Evolutionary conservation across 306 rosid genomes (phyloP), one percentile per base, ranked within the genome.

Genomic region (Cucumis melo): DNA sequence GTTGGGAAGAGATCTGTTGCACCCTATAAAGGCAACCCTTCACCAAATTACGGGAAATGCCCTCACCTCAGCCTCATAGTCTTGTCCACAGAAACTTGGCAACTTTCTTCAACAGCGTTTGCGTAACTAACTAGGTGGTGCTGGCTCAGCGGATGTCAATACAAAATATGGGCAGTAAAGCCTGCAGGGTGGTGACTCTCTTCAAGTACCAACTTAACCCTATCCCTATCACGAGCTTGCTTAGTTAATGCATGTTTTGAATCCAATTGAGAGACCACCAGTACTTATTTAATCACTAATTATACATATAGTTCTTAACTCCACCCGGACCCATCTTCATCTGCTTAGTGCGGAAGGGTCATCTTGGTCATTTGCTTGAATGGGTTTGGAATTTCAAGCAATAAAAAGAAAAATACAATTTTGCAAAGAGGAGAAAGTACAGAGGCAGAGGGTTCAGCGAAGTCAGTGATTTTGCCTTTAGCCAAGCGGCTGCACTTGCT

Each of bases 401-500:
- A 62, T 14, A 21, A 42, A 13, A 7, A 46, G 5, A 39, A 71
- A 27, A 27, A 44, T 7, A 21, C 9, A 21, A 2, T 21, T 44
- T 46, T 46, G 57, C 21, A 42, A 42, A 42, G 34, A 20, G 74
- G 29, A 39, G 46, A 14, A 59, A 76, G 83, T 77, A 81, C 81
- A 81, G 42, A 62, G 80, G 61, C 74, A 77, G 80, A 76, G 73
- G 74, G 27, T 77, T 76, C 74, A 81, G 82, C 63, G 74, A 61
- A 23, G 74, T 79, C 82, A 61, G 74, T 48, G 51, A 16, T 72
- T 72, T 72, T 72, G 59, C 44, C 44, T 73, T 73, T 57, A 61
- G 73, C 78, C 63, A 44, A 48, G 76, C 76, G 23, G 77, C 82
- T 79, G 53, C 44, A 64, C 57, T 70, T 70, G 20, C 74, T 70